Conservation (phyloP, 176 grass and related monocot species). For the Avena eriantha region DNA sequence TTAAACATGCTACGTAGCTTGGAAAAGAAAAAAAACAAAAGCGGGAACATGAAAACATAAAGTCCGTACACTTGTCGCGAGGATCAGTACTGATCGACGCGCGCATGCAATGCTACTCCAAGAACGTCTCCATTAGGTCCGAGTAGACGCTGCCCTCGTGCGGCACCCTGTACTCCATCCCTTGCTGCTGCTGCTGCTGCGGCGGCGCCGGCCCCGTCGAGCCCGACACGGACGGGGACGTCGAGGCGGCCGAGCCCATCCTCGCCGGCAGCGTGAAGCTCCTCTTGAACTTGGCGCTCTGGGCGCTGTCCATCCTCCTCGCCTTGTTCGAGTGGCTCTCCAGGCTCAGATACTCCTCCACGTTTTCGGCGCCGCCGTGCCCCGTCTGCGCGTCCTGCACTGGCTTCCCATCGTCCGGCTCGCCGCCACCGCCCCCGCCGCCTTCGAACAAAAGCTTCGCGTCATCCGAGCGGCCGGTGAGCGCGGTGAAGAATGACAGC, state of each 20-base stretch:
- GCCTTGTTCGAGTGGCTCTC: constrained; percentile 83
- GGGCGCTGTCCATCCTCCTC: constrained; percentile 69
- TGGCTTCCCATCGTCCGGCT: constrained; percentile 23
- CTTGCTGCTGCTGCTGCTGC: constrained; percentile 53
- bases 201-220: constrained; percentile 38
- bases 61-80: constrained; percentile 11
- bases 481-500: constrained; percentile 93
- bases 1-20: constrained; percentile 45
- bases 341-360: constrained; percentile 83
- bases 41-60: constrained; percentile 32
- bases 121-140: constrained; percentile 96
- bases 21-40: constrained; percentile 25
- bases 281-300: constrained; percentile 90
- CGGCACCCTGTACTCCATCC: constrained; percentile 79
- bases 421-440: background rate
- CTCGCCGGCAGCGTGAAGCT: constrained; percentile 93
- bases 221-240: constrained; percentile 56
- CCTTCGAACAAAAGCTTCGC: constrained; percentile 75
- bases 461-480: constrained; percentile 81
- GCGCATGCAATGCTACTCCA: constrained; percentile 61
- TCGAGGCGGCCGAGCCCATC: constrained; percentile 67
- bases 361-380: constrained; percentile 54
- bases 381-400: constrained; percentile 41
- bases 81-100: background rate
- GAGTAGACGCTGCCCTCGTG: constrained; percentile 86